Evolutionary conservation across 2,329 filamentous ascomycete species (phyloP), one percentile per base, ranked within the genome.

Genomic region (Neonectria coccinea): DNA sequence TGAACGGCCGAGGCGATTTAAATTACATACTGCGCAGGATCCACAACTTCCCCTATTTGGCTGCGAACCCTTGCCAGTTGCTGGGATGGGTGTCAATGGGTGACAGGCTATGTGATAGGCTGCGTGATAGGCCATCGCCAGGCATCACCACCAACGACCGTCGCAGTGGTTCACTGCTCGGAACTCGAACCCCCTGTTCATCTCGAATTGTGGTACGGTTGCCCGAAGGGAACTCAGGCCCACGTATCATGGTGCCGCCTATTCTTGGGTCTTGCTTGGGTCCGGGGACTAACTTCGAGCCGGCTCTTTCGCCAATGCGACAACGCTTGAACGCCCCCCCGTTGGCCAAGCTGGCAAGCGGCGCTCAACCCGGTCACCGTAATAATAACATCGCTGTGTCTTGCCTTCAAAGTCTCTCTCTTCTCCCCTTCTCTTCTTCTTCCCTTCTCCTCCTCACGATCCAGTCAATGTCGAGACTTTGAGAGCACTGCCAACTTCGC

Each of bases 391-490:
- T 44, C 39, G 41, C 61, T 31, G 42, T 33, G 42, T 33, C 22
- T 58, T 36, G 10, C 25, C 31, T 44, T 59, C 51, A 54, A 44
- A 53, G 36, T 29, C 47, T 22, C 39, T 29, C 29, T 48, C 31
- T 22, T 31, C 31, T 50, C 27, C n/a, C 52, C 70, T 74, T 67
- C 73, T 75, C 71, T 71, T 74, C 74, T 78, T 74, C 72, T 77
- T 74, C 69, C 62, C 73, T 71, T 71, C 64, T 67, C 72, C 74
- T 75, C 75, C 76, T 76, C 74, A 76, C 77, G 81, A 80, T 81
- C 80, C 78, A 76, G 77, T 78, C 78, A 77, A 82, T 77, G 80
- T 84, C 84, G 75, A 79, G 81, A 83, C 82, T 81, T 83, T 82
- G 80, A 79, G 80, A 79, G 81, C 80, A 79, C 79, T 77, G 75